Evolutionary conservation across 2,329 filamentous ascomycete genomes (phyloP).

Genomic region (Emericellopsis atlantica): DNA sequence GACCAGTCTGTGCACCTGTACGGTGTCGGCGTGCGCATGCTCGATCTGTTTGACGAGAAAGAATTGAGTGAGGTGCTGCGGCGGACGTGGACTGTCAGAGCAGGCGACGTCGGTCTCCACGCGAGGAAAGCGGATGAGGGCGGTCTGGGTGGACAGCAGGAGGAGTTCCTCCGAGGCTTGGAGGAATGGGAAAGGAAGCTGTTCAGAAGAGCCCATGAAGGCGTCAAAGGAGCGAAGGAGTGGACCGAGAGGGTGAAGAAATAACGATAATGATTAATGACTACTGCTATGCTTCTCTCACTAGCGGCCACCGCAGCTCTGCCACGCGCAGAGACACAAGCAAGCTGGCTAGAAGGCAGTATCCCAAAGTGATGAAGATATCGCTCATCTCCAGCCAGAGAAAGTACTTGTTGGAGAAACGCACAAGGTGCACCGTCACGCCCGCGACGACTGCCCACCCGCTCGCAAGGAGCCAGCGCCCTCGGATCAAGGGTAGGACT

Average conservation of each 20-base stretch:
- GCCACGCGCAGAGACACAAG: background rate
- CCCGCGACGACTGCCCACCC: constrained; percentile 5
- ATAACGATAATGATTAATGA: background rate
- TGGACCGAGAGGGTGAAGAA: constrained; percentile 49
- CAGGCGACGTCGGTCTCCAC: constrained; percentile 75
- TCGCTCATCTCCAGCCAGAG: constrained; percentile 23
- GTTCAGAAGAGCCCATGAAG: constrained; percentile 64
- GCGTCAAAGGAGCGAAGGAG: constrained; percentile 54
- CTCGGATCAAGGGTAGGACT: background rate
- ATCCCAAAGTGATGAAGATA: constrained; percentile 4
- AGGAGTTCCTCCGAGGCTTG: constrained; percentile 75
- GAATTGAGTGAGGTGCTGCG: constrained; percentile 64
- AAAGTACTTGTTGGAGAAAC: constrained; percentile 22
- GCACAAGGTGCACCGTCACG: constrained; percentile 12
- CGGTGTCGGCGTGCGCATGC: constrained; percentile 67
- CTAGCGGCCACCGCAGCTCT: background rate
- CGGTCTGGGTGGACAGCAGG: constrained; percentile 46
- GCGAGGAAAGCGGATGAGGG: constrained; percentile 69
- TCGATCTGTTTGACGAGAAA: constrained; percentile 79
- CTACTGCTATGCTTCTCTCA: background rate
- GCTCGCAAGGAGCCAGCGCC: background rate
- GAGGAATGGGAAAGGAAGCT: constrained; percentile 80
- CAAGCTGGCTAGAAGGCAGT: background rate
- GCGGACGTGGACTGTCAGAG: constrained; percentile 70
- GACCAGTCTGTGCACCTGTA: constrained; percentile 83